Percentiles rank a stretch among this genome's conserved stretches.
phyloP scores from a whole-genome alignment of 176 grass and related monocot species.

The Oryza glaberrima region DNA sequence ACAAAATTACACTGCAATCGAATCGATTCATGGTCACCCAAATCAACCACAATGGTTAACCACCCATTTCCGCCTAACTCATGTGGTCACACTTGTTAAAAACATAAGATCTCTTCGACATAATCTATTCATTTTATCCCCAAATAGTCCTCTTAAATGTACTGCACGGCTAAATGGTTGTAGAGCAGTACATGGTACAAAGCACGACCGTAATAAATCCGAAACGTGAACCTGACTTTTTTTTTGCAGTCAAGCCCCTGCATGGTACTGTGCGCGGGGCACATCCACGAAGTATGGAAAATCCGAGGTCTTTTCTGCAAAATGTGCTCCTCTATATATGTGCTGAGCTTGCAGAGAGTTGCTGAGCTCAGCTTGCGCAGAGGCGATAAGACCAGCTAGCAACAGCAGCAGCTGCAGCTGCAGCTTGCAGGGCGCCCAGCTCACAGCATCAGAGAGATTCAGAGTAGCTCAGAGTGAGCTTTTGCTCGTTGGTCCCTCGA shows the following conservation, averaged over 20 bases:
- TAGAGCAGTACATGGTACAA: not conserved
- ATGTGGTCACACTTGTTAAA: too few species aligned
- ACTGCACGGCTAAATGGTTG: not conserved
- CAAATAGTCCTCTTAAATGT: not conserved
- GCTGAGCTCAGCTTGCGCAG: not conserved
- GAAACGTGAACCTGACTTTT: not conserved
- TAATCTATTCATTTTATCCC: too few species aligned
- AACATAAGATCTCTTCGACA: too few species aligned
- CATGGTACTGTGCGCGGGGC: conserved; percentile 49
- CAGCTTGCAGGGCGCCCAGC: not conserved
- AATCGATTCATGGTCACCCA: too few species aligned
- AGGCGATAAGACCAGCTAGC: conserved; percentile 12
- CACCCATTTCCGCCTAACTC: too few species aligned
- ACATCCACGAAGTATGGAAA: not conserved
- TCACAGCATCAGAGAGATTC: not conserved
- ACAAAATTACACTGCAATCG: too few species aligned
- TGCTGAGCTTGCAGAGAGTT: not conserved
- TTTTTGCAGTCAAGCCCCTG: conserved; percentile 47
- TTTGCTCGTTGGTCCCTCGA: not conserved
- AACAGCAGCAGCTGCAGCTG: not conserved
- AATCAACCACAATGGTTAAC: too few species aligned
- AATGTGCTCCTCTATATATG: not conserved
- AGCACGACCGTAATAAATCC: not conserved
- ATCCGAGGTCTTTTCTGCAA: not conserved
- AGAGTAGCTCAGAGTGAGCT: not conserved